phyloP scores from a whole-genome alignment of 148 eudicot genomes.

The Bassia scoparia region DNA sequence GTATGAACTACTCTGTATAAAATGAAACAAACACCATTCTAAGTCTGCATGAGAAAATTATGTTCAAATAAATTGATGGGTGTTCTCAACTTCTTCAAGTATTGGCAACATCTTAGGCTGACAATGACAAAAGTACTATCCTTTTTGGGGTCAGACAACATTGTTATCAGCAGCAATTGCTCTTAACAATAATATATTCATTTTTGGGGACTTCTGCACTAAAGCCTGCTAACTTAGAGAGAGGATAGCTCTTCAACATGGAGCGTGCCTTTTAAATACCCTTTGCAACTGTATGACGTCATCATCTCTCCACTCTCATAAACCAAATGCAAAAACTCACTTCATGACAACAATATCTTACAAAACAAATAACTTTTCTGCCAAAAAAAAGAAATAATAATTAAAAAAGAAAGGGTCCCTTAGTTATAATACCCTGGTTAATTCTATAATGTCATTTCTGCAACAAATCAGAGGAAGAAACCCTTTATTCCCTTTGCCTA shows the following conservation, averaged over 20 bases:
- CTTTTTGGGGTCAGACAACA: constrained; percentile 22
- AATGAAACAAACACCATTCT: not conserved
- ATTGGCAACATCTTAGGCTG: constrained; percentile 43
- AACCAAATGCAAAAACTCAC: constrained; percentile 9
- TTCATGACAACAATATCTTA: constrained; percentile 24
- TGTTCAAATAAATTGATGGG: not conserved
- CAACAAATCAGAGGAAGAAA: not conserved
- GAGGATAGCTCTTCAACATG: not conserved
- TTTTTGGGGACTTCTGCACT: constrained; percentile 11
- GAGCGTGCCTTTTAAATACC: constrained; percentile 49
- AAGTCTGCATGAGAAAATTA: not conserved
- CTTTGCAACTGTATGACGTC: constrained; percentile 22
- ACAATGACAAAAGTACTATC: constrained; percentile 21
- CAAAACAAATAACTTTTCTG: constrained; percentile 17
- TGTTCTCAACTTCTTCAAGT: constrained; percentile 29
- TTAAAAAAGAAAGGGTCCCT: not conserved
- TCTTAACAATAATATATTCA: not conserved
- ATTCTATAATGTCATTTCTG: not conserved
- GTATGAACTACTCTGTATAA: not conserved
- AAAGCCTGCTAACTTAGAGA: constrained; percentile 28
- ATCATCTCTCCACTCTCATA: constrained; percentile 19
- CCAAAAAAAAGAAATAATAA: not conserved
- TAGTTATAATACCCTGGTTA: not conserved
- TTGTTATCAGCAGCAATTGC: constrained; percentile 18
- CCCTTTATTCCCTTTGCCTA: constrained; percentile 37